Conservation (phyloP, 495 filamentous ascomycete species). For the Mytilinidion resinicola region DNA sequence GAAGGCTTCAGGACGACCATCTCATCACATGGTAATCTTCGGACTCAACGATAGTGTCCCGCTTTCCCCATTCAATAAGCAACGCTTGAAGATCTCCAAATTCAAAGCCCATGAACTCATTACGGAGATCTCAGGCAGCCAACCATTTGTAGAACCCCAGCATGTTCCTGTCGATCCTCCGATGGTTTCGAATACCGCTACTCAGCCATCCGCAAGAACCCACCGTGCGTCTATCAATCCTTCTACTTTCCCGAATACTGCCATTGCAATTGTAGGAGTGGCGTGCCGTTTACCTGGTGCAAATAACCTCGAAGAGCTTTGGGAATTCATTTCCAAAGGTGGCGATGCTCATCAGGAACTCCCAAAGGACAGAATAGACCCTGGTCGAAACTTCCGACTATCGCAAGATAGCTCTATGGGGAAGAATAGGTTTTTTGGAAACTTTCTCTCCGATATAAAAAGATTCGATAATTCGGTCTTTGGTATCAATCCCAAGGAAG, state of each 20-base stretch:
- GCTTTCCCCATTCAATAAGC: not conserved
- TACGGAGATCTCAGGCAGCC: not conserved
- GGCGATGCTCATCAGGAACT: slow-evolving; percentile 36
- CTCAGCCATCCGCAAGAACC: not conserved
- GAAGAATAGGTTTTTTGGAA: not conserved
- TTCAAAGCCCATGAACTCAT: not conserved
- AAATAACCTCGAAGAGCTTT: slow-evolving; percentile 49
- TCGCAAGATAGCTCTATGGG: not conserved
- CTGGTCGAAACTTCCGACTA: slow-evolving; percentile 32
- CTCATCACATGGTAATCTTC: not conserved
- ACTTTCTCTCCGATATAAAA: not conserved
- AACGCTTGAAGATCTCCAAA: not conserved
- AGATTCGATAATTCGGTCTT: not conserved
- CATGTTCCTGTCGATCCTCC: not conserved
- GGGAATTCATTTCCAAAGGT: too few relatives aligned
- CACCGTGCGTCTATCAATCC: not conserved
- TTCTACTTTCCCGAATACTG: slow-evolving; percentile 21
- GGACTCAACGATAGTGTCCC: not conserved
- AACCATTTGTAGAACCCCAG: not conserved
- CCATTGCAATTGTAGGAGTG: slow-evolving; percentile 58
- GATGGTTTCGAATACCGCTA: not conserved
- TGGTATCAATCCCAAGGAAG: not conserved
- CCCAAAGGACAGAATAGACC: not conserved
- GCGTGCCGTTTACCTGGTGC: slow-evolving; percentile 56
- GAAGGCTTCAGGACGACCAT: not conserved